phyloP scores from a whole-genome alignment of 805 yeast genomes.

The Zygoascus bituminiphila region DNA sequence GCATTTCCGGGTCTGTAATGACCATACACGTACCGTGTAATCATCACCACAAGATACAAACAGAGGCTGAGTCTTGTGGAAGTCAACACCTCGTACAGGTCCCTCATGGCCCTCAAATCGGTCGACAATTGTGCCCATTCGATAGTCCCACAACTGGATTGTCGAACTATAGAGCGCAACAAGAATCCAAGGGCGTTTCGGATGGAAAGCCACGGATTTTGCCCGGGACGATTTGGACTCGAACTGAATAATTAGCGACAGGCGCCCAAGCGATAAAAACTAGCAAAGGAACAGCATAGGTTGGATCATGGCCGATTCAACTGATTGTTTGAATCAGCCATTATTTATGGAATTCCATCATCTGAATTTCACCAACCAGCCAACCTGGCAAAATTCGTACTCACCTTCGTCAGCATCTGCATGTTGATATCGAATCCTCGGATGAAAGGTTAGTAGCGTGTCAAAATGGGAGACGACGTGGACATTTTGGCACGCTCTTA shows the following conservation, averaged over 20 bases:
- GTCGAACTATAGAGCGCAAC: conserved; percentile 95
- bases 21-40: conserved; percentile 92
- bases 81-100: conserved; percentile 90
- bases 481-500: conserved; percentile 4
- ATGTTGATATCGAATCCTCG: conserved; percentile 28
- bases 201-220: conserved; percentile 95
- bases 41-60: conserved; percentile 98
- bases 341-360: too few relatives aligned
- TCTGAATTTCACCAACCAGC: too few relatives aligned
- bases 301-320: too few relatives aligned
- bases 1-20: conserved; percentile 82
- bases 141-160: conserved; percentile 98
- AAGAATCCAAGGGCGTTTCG: conserved; percentile 89
- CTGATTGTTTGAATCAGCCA: too few relatives aligned
- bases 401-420: conserved; percentile 76
- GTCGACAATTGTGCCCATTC: conserved; percentile 97
- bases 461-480: conserved; percentile 7
- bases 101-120: conserved; percentile 98
- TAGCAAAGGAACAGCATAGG: too few relatives aligned
- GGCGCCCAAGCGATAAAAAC: too few relatives aligned
- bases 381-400: too few relatives aligned
- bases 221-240: conserved; percentile 98
- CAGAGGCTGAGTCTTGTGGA: conserved; percentile 97
- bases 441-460: neutral
- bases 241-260: conserved; percentile 44